Evolutionary conservation across 2,329 filamentous ascomycete genomes (phyloP).

Genomic region (Nigrospora oryzae): DNA sequence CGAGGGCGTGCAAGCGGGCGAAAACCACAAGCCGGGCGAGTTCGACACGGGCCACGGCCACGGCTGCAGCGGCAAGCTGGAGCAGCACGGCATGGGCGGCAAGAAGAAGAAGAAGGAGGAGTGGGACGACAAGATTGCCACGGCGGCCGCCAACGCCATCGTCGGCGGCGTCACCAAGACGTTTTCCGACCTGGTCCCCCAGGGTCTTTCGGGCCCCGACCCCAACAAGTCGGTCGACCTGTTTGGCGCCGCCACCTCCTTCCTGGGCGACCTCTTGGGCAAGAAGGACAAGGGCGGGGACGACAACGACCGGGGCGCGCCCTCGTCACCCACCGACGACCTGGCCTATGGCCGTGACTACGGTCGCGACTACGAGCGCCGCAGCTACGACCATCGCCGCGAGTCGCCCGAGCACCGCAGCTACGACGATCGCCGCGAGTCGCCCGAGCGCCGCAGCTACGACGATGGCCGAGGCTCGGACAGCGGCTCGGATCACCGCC

Average conservation of each 20-base stretch:
- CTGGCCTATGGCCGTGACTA: slow-evolving; percentile 38
- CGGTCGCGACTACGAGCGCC: slow-evolving; percentile 26
- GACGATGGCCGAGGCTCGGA: slow-evolving; percentile 14
- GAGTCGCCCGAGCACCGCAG: slow-evolving; percentile 45
- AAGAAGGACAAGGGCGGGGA: slow-evolving; percentile 41
- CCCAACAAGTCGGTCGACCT: slow-evolving; percentile 9
- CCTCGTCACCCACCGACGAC: slow-evolving; percentile 50
- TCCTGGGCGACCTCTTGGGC: slow-evolving; percentile 54
- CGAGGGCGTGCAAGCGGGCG: slow-evolving; percentile 61
- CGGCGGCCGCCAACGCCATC: slow-evolving; percentile 46
- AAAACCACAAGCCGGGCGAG: slow-evolving; percentile 82
- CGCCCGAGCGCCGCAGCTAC: slow-evolving; percentile 37
- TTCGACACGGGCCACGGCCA: slow-evolving; percentile 74
- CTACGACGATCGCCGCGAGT: slow-evolving; percentile 38
- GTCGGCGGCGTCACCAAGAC: slow-evolving; percentile 48
- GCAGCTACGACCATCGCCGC: slow-evolving; percentile 33
- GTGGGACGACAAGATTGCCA: slow-evolving; percentile 32
- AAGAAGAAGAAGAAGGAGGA: slow-evolving; percentile 42
- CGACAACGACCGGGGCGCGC: slow-evolving; percentile 46
- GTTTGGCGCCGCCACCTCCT: slow-evolving; percentile 12
- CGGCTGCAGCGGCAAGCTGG: slow-evolving; percentile 58
- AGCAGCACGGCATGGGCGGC: slow-evolving; percentile 45
- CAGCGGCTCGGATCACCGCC: slow-evolving; percentile 2
- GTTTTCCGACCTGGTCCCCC: slow-evolving; percentile 33
- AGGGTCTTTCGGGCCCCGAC: slow-evolving; percentile 31